Evolutionary conservation across 2,329 filamentous ascomycete species (phyloP).

Genomic region (Talaromyces sp.): DNA sequence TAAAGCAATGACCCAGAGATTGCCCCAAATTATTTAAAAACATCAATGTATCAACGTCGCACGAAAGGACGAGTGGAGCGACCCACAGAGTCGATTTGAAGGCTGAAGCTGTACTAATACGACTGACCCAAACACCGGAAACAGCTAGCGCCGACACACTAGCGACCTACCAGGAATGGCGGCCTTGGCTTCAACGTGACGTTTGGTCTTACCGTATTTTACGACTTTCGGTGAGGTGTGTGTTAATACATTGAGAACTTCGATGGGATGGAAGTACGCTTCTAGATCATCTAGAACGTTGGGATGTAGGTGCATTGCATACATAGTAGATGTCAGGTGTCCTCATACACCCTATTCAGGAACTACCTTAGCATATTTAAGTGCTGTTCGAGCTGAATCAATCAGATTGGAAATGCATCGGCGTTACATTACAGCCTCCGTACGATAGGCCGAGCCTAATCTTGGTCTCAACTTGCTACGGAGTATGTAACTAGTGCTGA

Average conservation of each 20-base stretch:
- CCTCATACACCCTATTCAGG: not conserved
- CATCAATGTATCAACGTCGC: not conserved
- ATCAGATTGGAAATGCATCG: not conserved
- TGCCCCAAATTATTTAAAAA: not conserved
- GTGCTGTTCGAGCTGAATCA: not conserved
- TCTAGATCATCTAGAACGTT: not conserved
- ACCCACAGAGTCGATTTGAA: not conserved
- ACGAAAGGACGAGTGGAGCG: conserved; percentile 3
- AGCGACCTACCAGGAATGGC: conserved; percentile 10
- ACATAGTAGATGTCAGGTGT: not conserved
- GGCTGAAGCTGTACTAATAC: conserved; percentile 6
- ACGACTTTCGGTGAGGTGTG: not conserved
- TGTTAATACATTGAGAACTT: too few relatives aligned
- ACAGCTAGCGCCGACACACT: not conserved
- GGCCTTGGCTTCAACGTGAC: not conserved
- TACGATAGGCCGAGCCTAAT: conserved; percentile 9
- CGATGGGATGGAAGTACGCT: not conserved
- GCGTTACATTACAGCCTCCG: conserved; percentile 2
- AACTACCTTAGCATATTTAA: not conserved
- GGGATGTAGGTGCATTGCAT: not conserved
- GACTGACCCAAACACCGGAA: conserved; percentile 1
- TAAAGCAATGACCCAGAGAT: not conserved
- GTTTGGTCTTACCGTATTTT: conserved; percentile 1
- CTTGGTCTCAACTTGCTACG: not conserved
- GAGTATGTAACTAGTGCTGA: too few relatives aligned